These are phyloP conservation scores for Magnolia officinalis DNA, from an alignment of 164 flowering plant genomes.

Conservation along the genomic window DNA sequence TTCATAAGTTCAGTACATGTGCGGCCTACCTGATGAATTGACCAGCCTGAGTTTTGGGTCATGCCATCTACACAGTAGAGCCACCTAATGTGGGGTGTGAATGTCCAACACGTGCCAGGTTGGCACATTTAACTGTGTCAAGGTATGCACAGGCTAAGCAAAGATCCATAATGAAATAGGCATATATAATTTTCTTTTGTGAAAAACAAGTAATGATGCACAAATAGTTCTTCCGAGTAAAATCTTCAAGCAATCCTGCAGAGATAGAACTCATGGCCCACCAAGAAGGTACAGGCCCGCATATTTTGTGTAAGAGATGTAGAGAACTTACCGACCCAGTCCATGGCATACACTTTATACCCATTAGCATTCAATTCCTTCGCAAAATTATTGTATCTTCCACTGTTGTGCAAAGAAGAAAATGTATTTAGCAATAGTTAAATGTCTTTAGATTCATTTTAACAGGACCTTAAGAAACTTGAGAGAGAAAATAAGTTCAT, in stretches of 20 bases:
- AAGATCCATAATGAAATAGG: too few relatives aligned
- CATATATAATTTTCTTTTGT: neutral
- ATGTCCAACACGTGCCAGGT: too few relatives aligned
- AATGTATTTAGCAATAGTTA: slow-evolving; percentile 5
- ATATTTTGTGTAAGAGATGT: neutral
- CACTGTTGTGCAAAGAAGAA: slow-evolving; percentile 39
- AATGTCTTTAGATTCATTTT: neutral
- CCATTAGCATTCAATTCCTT: slow-evolving; percentile 77
- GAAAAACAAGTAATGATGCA: neutral
- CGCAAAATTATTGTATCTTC: slow-evolving; percentile 72
- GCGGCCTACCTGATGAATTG: too few relatives aligned
- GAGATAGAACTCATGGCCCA: neutral
- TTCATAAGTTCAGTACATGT: too few relatives aligned
- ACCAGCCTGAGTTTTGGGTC: too few relatives aligned
- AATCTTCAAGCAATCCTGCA: neutral
- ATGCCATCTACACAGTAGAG: too few relatives aligned
- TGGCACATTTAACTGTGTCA: too few relatives aligned
- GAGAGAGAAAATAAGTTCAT: slow-evolving; percentile 3
- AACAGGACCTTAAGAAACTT: neutral
- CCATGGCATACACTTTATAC: slow-evolving; percentile 84
- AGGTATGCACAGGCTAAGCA: too few relatives aligned
- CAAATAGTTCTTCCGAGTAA: neutral
- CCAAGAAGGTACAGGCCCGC: neutral
- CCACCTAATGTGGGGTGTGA: too few relatives aligned
- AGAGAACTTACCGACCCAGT: slow-evolving; percentile 78